Percentiles rank a stretch among this genome's conserved stretches.
These are phyloP conservation scores for Microsporum audouinii DNA, from an alignment of 2,329 filamentous ascomycete species.

Conservation along the genomic window DNA sequence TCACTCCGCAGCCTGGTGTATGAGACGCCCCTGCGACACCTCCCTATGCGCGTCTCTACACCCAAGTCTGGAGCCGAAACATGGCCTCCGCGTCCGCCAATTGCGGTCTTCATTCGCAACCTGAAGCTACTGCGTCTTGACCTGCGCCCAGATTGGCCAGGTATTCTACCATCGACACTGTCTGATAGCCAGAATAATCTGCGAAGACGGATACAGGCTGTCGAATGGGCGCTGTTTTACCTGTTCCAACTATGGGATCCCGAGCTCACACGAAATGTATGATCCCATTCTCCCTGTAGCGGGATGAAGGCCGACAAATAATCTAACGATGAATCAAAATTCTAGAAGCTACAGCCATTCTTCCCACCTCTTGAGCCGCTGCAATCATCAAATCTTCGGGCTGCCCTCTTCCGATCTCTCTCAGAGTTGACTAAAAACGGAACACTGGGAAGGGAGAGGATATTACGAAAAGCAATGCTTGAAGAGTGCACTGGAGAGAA, in stretches of 20 bases:
- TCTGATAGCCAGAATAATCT: slow-evolving; percentile 59
- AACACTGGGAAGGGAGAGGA: slow-evolving; percentile 62
- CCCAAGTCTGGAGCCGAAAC: slow-evolving; percentile 12
- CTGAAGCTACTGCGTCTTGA: slow-evolving; percentile 74
- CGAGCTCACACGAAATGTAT: slow-evolving; percentile 60
- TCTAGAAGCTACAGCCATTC: slow-evolving; percentile 73
- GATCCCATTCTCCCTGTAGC: slow-evolving; percentile 12
- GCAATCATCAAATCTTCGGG: slow-evolving; percentile 80
- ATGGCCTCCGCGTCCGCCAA: slow-evolving; percentile 40
- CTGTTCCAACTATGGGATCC: slow-evolving; percentile 77
- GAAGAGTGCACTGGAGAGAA: slow-evolving; percentile 92
- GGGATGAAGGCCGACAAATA: neutral
- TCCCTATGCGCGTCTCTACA: neutral
- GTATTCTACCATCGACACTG: slow-evolving; percentile 59
- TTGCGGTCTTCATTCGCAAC: slow-evolving; percentile 67
- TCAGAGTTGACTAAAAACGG: slow-evolving; percentile 83
- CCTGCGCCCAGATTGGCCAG: slow-evolving; percentile 64
- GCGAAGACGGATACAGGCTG: slow-evolving; percentile 67
- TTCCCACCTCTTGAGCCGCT: slow-evolving; percentile 84
- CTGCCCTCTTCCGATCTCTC: slow-evolving; percentile 67
- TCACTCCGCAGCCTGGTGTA: neutral
- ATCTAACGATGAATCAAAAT: neutral
- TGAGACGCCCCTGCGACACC: neutral
- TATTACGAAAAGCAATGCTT: slow-evolving; percentile 86
- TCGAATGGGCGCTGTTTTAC: slow-evolving; percentile 86